Evolutionary conservation across 2,329 filamentous ascomycete genomes (phyloP), one percentile per base, ranked within the genome.

Genomic region (Xylaria sp.): DNA sequence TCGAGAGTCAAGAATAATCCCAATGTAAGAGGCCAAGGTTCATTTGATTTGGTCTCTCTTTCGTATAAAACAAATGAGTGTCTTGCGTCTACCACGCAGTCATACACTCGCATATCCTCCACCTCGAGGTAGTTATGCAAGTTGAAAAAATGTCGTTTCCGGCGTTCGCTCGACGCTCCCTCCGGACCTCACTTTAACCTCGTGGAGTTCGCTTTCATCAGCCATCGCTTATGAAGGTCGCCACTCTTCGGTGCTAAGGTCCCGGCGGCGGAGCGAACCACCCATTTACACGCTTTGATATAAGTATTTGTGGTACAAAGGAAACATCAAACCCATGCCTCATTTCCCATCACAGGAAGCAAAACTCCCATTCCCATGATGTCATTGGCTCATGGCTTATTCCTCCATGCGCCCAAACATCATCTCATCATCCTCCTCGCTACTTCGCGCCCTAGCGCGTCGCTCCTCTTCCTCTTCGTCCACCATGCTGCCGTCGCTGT

Each of bases 401-500:
- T 97, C 93, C 81, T 99, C 96, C 95, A 98, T 98, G 73, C 89
- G 89, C 65, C 94, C 94, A 83, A 99, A 99, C 75, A 98, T 92
- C 77, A 94, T 94, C 72, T 97, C 94, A 73, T 98, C 95, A 70
- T 97, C 94, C 74, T 97, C 94, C 74, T 97, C 93, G 79, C 90
- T 91, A 70, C 76, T 76, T 53, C 91, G 87, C 59, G 87, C 87
- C 63, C 88, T 86, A 58, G 84, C 87, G 63, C 82, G 85, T 73
- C 83, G 82, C 68, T 84, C 84, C 66, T 90, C 87, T 69, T 92
- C 89, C 73, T 91, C 89, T 63, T 93, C 90, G 71, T 89, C 89
- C 74, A 84, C 84, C 71, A 86, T 83, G 79, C 86, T 90, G 66
- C 89, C 89, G 72, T 87, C 83, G 73, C 87, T 87, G 59, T 89